Conservation (phyloP, 2,329 filamentous ascomycete genomes). For the Monosporascus cannonballus region DNA sequence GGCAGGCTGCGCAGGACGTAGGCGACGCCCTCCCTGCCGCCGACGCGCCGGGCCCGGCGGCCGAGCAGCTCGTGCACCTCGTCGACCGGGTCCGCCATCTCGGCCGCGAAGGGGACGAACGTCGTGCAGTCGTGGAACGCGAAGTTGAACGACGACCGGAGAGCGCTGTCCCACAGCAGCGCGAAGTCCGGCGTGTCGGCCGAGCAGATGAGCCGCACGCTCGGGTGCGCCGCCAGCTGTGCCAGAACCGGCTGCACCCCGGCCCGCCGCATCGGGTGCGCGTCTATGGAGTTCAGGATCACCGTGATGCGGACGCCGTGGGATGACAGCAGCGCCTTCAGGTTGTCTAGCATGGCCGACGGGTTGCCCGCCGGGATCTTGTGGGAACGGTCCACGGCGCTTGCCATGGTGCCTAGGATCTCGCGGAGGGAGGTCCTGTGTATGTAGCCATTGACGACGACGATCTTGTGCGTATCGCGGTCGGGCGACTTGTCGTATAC, state of each 20-base stretch:
- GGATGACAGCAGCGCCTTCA: constrained; percentile 56
- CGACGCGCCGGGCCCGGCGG: constrained; percentile 69
- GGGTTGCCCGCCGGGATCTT: constrained; percentile 56
- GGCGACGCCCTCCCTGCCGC: constrained; percentile 83
- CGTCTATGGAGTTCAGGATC: constrained; percentile 83
- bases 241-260: constrained; percentile 67
- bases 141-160: constrained; percentile 79
- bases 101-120: constrained; percentile 62
- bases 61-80: constrained; percentile 84
- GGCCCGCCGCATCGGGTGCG: constrained; percentile 65
- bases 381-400: constrained; percentile 48
- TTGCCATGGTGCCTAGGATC: constrained; percentile 62
- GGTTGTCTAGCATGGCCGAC: constrained; percentile 58
- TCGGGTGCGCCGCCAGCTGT: constrained; percentile 66
- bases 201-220: constrained; percentile 69
- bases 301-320: constrained; percentile 52
- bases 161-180: constrained; percentile 80
- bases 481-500: constrained; percentile 43
- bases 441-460: constrained; percentile 83
- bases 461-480: constrained; percentile 51
- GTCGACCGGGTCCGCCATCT: constrained; percentile 78
- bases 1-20: constrained; percentile 88
- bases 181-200: constrained; percentile 84
- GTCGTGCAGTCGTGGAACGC: constrained; percentile 93
- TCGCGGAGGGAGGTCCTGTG: constrained; percentile 61